These are phyloP conservation scores for Scedosporium minutisporum DNA, from an alignment of 2,329 filamentous ascomycete genomes.

Conservation along the genomic window DNA sequence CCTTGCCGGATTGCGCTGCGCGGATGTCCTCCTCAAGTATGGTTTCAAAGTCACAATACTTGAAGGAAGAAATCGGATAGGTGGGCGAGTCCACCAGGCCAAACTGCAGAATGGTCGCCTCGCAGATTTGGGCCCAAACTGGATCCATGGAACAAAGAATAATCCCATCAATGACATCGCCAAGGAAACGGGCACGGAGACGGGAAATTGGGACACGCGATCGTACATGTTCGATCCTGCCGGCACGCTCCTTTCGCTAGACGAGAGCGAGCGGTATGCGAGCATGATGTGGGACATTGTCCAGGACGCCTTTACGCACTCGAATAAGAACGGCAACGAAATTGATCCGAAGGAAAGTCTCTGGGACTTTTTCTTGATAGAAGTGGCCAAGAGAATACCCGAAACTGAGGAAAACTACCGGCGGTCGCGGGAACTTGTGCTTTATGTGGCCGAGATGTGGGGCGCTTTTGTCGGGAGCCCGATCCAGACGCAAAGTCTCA, in stretches of 20 bases:
- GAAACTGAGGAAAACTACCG: slow-evolving; percentile 30
- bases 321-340: slow-evolving; percentile 43
- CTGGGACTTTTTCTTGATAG: slow-evolving; percentile 41
- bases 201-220: slow-evolving; percentile 38
- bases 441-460: slow-evolving; percentile 55
- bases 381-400: slow-evolving; percentile 35
- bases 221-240: slow-evolving; percentile 47
- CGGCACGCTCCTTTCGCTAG: slow-evolving; percentile 38
- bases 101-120: slow-evolving; percentile 35
- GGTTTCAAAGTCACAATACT: slow-evolving; percentile 60
- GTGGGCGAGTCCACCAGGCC: slow-evolving; percentile 51
- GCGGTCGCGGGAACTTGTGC: slow-evolving; percentile 30
- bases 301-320: slow-evolving; percentile 56
- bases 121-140: slow-evolving; percentile 63
- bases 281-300: slow-evolving; percentile 59
- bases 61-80: slow-evolving; percentile 57
- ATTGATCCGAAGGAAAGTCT: slow-evolving; percentile 40
- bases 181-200: slow-evolving; percentile 44
- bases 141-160: slow-evolving; percentile 64
- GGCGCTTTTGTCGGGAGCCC: slow-evolving; percentile 61
- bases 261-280: slow-evolving; percentile 36
- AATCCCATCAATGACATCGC: slow-evolving; percentile 64
- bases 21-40: slow-evolving; percentile 54
- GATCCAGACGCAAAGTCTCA: slow-evolving; percentile 56
- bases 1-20: slow-evolving; percentile 60